phyloP scores from a whole-genome alignment of 2,329 filamentous ascomycete species.

The Monosporascus sp. region DNA sequence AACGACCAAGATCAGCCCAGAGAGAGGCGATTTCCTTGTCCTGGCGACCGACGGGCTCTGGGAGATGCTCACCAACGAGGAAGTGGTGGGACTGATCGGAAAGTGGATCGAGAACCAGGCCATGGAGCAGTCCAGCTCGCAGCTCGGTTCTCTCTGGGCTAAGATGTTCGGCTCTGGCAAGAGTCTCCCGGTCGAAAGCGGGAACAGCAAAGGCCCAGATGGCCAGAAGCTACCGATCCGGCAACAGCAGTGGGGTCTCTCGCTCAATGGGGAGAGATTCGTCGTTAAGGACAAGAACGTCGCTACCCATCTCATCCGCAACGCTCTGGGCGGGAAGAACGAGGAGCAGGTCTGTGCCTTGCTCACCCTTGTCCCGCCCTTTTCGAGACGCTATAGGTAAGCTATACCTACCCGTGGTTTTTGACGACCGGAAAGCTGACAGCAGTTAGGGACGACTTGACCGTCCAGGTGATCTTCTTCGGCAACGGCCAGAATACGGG shows the following conservation, averaged over 20 bases:
- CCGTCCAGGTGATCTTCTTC: slow-evolving; percentile 98
- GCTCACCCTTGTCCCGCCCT: slow-evolving; percentile 85
- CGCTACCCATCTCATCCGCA: slow-evolving; percentile 90
- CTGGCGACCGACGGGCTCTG: slow-evolving; percentile 95
- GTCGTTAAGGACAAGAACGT: slow-evolving; percentile 93
- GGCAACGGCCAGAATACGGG: slow-evolving; percentile 74
- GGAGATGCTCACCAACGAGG: slow-evolving; percentile 99
- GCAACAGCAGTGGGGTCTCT: slow-evolving; percentile 84
- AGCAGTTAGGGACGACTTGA: slow-evolving; percentile 75
- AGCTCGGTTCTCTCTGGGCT: slow-evolving; percentile 65
- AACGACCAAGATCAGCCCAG: slow-evolving; percentile 83
- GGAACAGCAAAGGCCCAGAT: slow-evolving; percentile 39
- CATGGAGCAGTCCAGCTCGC: slow-evolving; percentile 46
- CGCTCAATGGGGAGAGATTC: slow-evolving; percentile 71
- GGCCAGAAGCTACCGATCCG: slow-evolving; percentile 87
- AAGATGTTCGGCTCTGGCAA: slow-evolving; percentile 53
- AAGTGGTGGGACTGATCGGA: slow-evolving; percentile 92
- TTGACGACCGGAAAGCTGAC: slow-evolving; percentile 9
- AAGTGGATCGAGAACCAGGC: slow-evolving; percentile 89
- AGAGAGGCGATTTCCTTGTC: slow-evolving; percentile 90
- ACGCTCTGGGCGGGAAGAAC: slow-evolving; percentile 89
- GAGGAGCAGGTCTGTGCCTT: slow-evolving; percentile 90
- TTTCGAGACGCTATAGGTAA: slow-evolving; percentile 84
- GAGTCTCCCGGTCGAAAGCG: slow-evolving; percentile 70
- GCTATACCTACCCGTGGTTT: slow-evolving; percentile 14